Conservation (phyloP, 306 rosid genomes). For the Dicorynia guianensis region DNA sequence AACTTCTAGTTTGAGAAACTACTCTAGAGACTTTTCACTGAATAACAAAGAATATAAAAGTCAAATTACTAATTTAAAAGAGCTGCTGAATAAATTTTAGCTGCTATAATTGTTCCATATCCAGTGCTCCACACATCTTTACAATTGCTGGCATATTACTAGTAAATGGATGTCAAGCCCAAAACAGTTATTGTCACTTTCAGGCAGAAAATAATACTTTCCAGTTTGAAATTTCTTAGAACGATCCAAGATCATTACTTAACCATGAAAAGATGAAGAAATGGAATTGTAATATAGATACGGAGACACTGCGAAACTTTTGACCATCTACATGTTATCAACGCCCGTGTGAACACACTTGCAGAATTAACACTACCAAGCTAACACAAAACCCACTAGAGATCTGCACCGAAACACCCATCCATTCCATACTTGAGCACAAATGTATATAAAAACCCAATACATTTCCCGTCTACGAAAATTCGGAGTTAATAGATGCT, state of each 20-base stretch:
- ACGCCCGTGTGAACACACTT: neutral
- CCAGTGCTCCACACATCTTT: neutral
- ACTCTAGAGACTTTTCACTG: neutral
- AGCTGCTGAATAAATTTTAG: neutral
- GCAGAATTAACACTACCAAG: slow-evolving; percentile 23
- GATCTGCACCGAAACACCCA: slow-evolving; percentile 36
- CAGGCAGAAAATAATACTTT: neutral
- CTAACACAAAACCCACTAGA: slow-evolving; percentile 8
- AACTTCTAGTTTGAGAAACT: neutral
- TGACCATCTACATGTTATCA: slow-evolving; percentile 21
- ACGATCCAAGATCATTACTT: slow-evolving; percentile 6
- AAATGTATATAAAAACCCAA: slow-evolving; percentile 1
- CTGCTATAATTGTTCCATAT: neutral
- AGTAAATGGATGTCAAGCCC: neutral
- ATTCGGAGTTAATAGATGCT: neutral
- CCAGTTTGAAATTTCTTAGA: neutral
- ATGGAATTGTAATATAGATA: slow-evolving; percentile 30
- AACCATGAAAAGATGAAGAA: neutral
- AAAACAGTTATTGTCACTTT: neutral
- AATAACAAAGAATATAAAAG: neutral
- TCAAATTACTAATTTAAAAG: neutral
- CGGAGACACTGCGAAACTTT: neutral
- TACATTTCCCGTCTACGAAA: slow-evolving; percentile 5
- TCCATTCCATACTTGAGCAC: neutral
- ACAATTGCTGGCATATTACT: neutral